These are phyloP conservation scores for Limnanthes douglasii DNA, from an alignment of 345 rosid genomes.

Conservation along the genomic window DNA sequence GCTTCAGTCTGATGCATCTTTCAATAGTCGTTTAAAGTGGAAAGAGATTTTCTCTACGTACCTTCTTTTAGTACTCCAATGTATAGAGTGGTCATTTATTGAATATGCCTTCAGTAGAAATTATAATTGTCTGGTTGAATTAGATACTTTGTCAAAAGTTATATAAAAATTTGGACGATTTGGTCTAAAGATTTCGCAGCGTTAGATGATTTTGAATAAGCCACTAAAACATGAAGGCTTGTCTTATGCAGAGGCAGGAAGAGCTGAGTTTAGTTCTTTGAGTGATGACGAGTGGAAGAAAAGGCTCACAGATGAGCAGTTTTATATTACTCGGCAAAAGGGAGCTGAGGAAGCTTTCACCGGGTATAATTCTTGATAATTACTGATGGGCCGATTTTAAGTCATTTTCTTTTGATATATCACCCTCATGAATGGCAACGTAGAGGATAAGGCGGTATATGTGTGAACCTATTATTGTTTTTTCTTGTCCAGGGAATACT, in stretches of 20 bases:
- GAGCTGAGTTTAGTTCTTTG: constrained; percentile 21
- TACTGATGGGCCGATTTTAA: neutral
- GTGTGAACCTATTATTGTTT: neutral
- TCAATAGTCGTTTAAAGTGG: too few species aligned
- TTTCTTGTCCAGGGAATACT: constrained; percentile 43
- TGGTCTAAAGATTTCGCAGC: neutral
- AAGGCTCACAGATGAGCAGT: constrained; percentile 56
- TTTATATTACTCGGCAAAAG: constrained; percentile 57
- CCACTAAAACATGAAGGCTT: constrained; percentile 1
- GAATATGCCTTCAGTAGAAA: neutral
- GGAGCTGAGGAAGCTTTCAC: constrained; percentile 92
- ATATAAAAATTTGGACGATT: neutral
- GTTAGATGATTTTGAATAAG: too few species aligned
- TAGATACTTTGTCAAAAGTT: neutral
- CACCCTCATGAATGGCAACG: too few species aligned
- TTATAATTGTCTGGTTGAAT: neutral
- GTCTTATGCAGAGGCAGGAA: constrained; percentile 20
- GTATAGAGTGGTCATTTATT: constrained; percentile 2
- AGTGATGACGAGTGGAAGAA: constrained; percentile 67
- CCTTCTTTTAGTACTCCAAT: too few species aligned
- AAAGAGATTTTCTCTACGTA: too few species aligned
- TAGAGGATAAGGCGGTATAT: too few species aligned
- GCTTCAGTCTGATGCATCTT: too few species aligned
- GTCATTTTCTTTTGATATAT: too few species aligned
- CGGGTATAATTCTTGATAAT: constrained; percentile 32